Evolutionary conservation across 1,139 yeast genomes (phyloP), one percentile per base, ranked within the genome.

Genomic region (Sugiyamaella paludigena): DNA sequence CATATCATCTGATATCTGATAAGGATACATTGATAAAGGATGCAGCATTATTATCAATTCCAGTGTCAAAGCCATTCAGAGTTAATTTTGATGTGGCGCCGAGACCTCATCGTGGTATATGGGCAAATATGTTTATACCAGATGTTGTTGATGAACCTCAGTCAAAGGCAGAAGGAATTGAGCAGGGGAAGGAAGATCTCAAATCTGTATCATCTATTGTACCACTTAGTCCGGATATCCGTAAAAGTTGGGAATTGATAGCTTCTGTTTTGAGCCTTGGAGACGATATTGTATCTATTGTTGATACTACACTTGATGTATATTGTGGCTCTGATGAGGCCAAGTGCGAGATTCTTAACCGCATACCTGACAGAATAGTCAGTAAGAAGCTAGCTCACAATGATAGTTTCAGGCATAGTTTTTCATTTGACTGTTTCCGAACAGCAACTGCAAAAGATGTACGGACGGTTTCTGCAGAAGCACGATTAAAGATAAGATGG

Each of bases 91-190:
- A 65, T 35, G 64, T 69, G 3, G 41, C 59, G 3, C 69, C 72
- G 0, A 55, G 65, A 26, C 52, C 57, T 12, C 65, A 66, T 42
- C 58, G 58, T 0, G 68, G 59, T 19, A 48, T 52, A 7, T 69
- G 73, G 73, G 68, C 68, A n/a, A 67, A 58, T 43, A 41, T 58
- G 36, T 69, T 69, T 52, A 58, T 66, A 9, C 68, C 69, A 2
- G 57, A 55, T 8, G 52, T 39, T 1, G 35, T 19, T 19, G 5
- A 19, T 19, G 24, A 19, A 5, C 24, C 24, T 19, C 24, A 19
- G 24, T 19, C 24, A 19, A 5, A n/a, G n/a, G n/a, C n/a, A n/a
- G n/a, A n/a, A n/a, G n/a, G n/a, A n/a, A n/a, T n/a, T n/a, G n/a
- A n/a, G n/a, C n/a, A n/a, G n/a, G n/a, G 5, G 24, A 19, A 19